Percentiles rank a stretch among this genome's conserved stretches.
phyloP scores from a whole-genome alignment of 106 monocot species.

The Dendrobium nobile region DNA sequence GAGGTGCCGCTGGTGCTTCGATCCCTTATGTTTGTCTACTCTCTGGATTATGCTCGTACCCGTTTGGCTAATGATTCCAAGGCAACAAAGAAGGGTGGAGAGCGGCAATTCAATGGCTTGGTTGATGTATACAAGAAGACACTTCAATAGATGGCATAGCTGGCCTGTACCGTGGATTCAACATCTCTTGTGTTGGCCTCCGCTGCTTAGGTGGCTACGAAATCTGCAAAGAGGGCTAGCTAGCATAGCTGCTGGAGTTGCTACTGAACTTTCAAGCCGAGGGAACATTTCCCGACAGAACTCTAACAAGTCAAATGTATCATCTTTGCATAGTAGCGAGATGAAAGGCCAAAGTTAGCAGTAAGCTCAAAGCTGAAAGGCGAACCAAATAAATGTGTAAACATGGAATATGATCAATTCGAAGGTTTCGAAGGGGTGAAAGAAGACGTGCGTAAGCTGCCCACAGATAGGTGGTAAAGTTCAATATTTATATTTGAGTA shows the following conservation, averaged over 20 bases:
- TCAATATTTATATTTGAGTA: too few species aligned
- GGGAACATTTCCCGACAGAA: slow-evolving; percentile 20
- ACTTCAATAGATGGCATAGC: too few species aligned
- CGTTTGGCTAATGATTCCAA: too few species aligned
- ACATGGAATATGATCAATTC: not conserved
- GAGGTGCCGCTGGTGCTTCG: too few species aligned
- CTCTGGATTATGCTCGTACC: too few species aligned
- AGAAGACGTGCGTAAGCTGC: slow-evolving; percentile 4
- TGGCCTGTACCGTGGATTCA: too few species aligned
- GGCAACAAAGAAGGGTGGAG: too few species aligned
- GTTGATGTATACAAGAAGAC: too few species aligned
- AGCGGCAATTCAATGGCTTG: too few species aligned
- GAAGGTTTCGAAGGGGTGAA: slow-evolving; percentile 1
- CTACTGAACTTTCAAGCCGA: slow-evolving; percentile 65
- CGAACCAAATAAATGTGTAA: not conserved
- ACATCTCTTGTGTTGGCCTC: slow-evolving; percentile 9
- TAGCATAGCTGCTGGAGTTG: slow-evolving; percentile 79
- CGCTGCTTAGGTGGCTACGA: slow-evolving; percentile 85
- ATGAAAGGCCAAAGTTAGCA: not conserved
- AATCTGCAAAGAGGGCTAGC: slow-evolving; percentile 80
- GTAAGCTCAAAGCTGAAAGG: slow-evolving; percentile 9
- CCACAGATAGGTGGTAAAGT: slow-evolving; percentile 2
- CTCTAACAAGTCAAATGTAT: slow-evolving; percentile 17
- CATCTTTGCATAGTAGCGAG: slow-evolving; percentile 4
- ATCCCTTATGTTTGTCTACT: too few species aligned